Percentiles rank a stretch among this genome's conserved stretches.
phyloP scores from a whole-genome alignment of 345 rosid genomes.

The Hibiscus tridactylites region DNA sequence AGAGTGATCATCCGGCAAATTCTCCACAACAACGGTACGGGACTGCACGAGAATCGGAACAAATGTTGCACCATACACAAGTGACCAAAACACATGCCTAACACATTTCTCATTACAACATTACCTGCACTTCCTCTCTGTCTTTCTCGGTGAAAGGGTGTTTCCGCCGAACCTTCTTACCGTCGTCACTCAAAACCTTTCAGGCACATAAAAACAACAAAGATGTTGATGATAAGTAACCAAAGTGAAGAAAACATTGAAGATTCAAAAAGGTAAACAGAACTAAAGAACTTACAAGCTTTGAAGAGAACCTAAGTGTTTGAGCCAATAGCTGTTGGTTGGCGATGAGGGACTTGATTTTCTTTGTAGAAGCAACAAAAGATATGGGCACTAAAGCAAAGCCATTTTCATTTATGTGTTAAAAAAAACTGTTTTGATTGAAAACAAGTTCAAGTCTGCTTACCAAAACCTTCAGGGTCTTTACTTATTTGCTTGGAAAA shows the following conservation, averaged over 20 bases:
- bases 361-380: slow-evolving; percentile 60
- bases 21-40: slow-evolving; percentile 76
- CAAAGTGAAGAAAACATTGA: too few relatives aligned
- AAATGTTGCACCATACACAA: not conserved
- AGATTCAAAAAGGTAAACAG: not conserved
- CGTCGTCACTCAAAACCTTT: slow-evolving; percentile 68
- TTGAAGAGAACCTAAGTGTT: not conserved
- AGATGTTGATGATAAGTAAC: not conserved
- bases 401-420: not conserved
- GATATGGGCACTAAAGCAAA: slow-evolving; percentile 56
- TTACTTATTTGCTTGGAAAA: slow-evolving; percentile 66
- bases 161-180: slow-evolving; percentile 67
- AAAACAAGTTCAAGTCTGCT: slow-evolving; percentile 17
- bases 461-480: slow-evolving; percentile 94
- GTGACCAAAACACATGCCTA: not conserved
- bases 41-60: slow-evolving; percentile 27
- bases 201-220: not conserved
- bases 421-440: not conserved
- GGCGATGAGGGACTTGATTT: not conserved
- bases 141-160: slow-evolving; percentile 71
- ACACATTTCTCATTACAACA: not conserved
- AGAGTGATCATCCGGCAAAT: slow-evolving; percentile 96
- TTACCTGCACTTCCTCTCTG: slow-evolving; percentile 71
- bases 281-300: not conserved
- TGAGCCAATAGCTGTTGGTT: not conserved